Evolutionary conservation across 306 rosid species (phyloP).

Genomic region (Citrullus mucosospermus): DNA sequence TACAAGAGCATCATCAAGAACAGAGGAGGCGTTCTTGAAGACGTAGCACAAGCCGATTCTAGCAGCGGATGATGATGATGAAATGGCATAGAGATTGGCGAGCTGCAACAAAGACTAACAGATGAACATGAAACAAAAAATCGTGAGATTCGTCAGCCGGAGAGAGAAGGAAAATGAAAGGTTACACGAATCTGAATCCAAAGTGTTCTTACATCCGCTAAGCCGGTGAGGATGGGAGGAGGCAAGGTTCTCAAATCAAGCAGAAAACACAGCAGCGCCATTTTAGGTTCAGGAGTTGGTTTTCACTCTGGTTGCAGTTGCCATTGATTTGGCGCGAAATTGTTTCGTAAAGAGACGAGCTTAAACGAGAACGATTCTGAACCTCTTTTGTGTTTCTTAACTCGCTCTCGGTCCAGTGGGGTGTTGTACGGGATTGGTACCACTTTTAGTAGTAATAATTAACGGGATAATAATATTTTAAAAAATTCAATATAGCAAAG

Average conservation of each 20-base stretch:
- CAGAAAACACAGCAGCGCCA: conserved; percentile 62
- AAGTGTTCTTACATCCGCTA: conserved; percentile 34
- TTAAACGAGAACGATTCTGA: neutral
- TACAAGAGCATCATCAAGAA: conserved; percentile 11
- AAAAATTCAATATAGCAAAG: too few species aligned
- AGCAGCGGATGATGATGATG: conserved; percentile 22
- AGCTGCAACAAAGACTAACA: conserved; percentile 62
- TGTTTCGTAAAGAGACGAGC: neutral
- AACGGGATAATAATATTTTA: too few species aligned
- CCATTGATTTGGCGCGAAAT: conserved; percentile 6
- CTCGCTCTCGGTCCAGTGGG: neutral
- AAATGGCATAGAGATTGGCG: conserved; percentile 54
- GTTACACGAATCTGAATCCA: neutral
- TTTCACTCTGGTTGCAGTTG: neutral
- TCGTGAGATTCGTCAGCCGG: conserved; percentile 12
- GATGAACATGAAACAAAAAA: neutral
- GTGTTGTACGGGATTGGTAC: too few species aligned
- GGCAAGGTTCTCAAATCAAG: conserved; percentile 56
- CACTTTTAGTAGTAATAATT: too few species aligned
- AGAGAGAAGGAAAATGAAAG: neutral
- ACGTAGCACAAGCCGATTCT: conserved; percentile 59
- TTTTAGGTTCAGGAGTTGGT: conserved; percentile 14
- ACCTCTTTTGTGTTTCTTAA: neutral
- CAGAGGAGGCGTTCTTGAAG: conserved; percentile 28
- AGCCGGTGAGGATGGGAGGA: conserved; percentile 37